Conservation (phyloP, 1,284 basidiomycete species). For the Puccinia horiana region DNA sequence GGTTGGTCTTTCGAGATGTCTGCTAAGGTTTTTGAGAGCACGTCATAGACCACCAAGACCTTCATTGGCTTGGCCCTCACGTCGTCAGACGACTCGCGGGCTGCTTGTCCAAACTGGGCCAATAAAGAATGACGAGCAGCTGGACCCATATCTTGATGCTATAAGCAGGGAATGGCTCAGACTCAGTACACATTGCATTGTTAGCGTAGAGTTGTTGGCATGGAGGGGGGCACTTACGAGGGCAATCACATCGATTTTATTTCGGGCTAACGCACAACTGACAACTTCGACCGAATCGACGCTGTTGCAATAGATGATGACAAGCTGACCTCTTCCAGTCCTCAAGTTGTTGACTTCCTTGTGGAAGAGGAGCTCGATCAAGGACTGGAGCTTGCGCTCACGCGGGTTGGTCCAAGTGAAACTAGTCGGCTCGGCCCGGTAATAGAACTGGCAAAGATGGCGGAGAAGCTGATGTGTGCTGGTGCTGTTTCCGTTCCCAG, state of each 20-base stretch:
- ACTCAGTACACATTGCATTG: too few species aligned
- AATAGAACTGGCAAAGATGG: slow-evolving; percentile 18
- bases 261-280: slow-evolving; percentile 1
- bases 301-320: slow-evolving; percentile 42
- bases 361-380: slow-evolving; percentile 22
- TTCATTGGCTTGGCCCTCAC: not conserved
- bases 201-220: too few species aligned
- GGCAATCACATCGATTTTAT: slow-evolving; percentile 19
- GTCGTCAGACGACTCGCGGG: slow-evolving; percentile 3
- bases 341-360: not conserved
- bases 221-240: not conserved
- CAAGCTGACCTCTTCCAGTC: slow-evolving; percentile 13
- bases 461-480: slow-evolving; percentile 23
- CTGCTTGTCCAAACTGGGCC: slow-evolving; percentile 25
- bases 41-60: slow-evolving; percentile 38
- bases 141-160: slow-evolving; percentile 44
- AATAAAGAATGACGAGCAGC: slow-evolving; percentile 33
- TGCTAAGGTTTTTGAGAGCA: slow-evolving; percentile 25
- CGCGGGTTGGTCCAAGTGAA: not conserved
- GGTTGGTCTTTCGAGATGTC: slow-evolving; percentile 23
- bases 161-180: not conserved
- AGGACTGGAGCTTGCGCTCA: slow-evolving; percentile 4
- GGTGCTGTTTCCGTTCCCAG: not conserved
- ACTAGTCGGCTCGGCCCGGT: not conserved
- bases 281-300: slow-evolving; percentile 37